A percentile compares a stretch with the other conserved stretches of the same genome.
Evolutionary conservation across 306 rosid species (phyloP).

Genomic region (Pterocarpus santalinus): DNA sequence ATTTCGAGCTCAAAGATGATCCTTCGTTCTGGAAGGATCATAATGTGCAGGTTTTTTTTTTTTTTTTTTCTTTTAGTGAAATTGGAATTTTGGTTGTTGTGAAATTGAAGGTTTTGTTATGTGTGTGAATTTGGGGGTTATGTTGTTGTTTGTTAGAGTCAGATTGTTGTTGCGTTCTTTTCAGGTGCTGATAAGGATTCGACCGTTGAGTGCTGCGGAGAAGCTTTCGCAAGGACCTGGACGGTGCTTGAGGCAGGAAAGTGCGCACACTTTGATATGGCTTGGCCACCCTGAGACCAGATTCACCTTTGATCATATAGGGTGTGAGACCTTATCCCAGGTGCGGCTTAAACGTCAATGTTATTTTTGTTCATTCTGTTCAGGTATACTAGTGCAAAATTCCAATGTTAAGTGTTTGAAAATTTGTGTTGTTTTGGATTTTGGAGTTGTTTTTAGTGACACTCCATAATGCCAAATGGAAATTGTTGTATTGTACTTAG

Average conservation of each 20-base stretch:
- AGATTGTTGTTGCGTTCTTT: constrained; percentile 1
- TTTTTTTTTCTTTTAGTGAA: neutral
- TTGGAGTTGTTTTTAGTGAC: neutral
- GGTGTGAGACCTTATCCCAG: constrained; percentile 87
- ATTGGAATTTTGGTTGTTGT: neutral
- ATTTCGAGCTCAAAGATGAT: constrained; percentile 77
- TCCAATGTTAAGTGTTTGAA: neutral
- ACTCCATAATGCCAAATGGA: neutral
- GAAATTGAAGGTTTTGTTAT: constrained; percentile 6
- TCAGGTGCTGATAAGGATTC: constrained; percentile 89
- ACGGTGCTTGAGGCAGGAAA: constrained; percentile 89
- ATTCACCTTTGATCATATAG: constrained; percentile 93
- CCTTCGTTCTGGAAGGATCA: constrained; percentile 92
- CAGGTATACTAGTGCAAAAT: neutral
- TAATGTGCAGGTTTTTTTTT: constrained; percentile 79
- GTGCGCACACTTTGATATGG: constrained; percentile 80
- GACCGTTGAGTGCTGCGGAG: constrained; percentile 81
- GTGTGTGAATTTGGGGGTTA: constrained; percentile 15
- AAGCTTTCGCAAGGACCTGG: constrained; percentile 74
- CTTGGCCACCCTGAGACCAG: constrained; percentile 95
- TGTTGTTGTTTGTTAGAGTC: neutral
- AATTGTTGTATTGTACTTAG: neutral
- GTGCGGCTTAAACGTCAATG: constrained; percentile 45
- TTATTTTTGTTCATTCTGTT: neutral
- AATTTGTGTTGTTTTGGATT: constrained; percentile 22